These are phyloP conservation scores for Eimeria praecox DNA, from an alignment of 169 alveolate species.

Conservation along the genomic window DNA sequence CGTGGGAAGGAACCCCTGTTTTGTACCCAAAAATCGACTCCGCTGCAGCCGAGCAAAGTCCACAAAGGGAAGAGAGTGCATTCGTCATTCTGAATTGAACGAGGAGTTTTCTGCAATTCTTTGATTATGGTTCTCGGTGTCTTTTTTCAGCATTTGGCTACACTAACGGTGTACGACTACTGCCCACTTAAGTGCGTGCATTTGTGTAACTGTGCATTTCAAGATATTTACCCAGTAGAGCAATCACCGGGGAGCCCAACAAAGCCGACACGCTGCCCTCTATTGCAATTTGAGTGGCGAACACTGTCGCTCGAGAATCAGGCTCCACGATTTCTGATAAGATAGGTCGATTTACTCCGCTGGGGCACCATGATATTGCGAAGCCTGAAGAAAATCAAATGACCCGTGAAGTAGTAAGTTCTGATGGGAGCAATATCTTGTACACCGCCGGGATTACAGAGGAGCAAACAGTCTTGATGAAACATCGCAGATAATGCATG, in stretches of 20 bases:
- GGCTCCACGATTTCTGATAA: constrained; percentile 92
- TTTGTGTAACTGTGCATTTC: not conserved
- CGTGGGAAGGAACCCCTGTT: constrained; percentile 49
- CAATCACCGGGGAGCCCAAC: constrained; percentile 83
- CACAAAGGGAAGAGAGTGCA: not conserved
- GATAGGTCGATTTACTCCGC: constrained; percentile 92
- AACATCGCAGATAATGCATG: not conserved
- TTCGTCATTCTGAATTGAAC: not conserved
- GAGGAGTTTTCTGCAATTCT: not conserved
- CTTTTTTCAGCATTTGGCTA: not conserved
- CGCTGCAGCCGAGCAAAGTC: constrained; percentile 47
- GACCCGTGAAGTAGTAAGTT: not conserved
- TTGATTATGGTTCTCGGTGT: not conserved
- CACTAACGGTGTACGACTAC: not conserved
- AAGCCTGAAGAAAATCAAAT: constrained; percentile 61
- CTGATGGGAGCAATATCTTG: not conserved
- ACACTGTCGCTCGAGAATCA: constrained; percentile 92
- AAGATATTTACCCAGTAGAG: constrained; percentile 78
- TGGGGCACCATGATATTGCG: constrained; percentile 83
- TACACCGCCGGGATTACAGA: not conserved
- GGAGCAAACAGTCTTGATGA: not conserved
- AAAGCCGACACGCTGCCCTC: constrained; percentile 84
- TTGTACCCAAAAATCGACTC: constrained; percentile 79
- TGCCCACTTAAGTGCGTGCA: too few relatives aligned
- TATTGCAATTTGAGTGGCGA: constrained; percentile 86